phyloP scores from a whole-genome alignment of 1,284 basidiomycete genomes.

The Trichosporon coremiiforme region DNA sequence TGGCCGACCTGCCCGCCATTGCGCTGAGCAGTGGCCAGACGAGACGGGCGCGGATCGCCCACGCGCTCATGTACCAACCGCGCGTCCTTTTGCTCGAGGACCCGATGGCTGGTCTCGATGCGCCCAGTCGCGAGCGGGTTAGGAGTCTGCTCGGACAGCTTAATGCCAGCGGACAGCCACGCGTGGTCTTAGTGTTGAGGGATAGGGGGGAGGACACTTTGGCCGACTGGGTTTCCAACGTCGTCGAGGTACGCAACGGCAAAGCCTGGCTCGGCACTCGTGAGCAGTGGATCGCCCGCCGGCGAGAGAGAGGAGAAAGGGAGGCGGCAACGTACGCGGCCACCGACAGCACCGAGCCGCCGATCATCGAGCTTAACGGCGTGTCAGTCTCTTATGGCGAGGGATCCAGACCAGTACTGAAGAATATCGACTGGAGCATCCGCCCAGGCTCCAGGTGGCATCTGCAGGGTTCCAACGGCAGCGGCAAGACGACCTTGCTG shows the following conservation, averaged over 20 bases:
- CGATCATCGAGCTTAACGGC: conserved; percentile 65
- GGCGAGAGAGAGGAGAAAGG: conserved; percentile 52
- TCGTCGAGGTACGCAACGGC: conserved; percentile 61
- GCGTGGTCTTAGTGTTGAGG: conserved; percentile 77
- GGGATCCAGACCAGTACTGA: conserved; percentile 66
- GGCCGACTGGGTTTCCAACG: conserved; percentile 76
- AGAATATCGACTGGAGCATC: conserved; percentile 76
- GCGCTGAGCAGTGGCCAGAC: conserved; percentile 92
- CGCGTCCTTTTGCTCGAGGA: conserved; percentile 79
- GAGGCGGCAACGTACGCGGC: conserved; percentile 17
- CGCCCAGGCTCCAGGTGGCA: conserved; percentile 80
- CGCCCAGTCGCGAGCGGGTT: conserved; percentile 48
- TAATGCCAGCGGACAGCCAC: conserved; percentile 41
- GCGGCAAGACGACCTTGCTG: conserved; percentile 92
- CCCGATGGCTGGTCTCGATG: conserved; percentile 61
- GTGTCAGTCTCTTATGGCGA: conserved; percentile 73
- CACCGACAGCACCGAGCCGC: conserved; percentile 29
- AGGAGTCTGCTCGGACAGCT: conserved; percentile 46
- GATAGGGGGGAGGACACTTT: conserved; percentile 70
- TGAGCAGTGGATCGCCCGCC: conserved; percentile 59
- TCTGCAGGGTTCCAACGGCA: conserved; percentile 79
- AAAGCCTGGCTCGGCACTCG: conserved; percentile 60
- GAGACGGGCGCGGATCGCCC: conserved; percentile 77
- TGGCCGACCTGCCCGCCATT: conserved; percentile 78
- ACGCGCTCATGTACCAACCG: conserved; percentile 71